Evolutionary conservation across 1,284 basidiomycete genomes (phyloP).

Genomic region (Mycena citricolor): DNA sequence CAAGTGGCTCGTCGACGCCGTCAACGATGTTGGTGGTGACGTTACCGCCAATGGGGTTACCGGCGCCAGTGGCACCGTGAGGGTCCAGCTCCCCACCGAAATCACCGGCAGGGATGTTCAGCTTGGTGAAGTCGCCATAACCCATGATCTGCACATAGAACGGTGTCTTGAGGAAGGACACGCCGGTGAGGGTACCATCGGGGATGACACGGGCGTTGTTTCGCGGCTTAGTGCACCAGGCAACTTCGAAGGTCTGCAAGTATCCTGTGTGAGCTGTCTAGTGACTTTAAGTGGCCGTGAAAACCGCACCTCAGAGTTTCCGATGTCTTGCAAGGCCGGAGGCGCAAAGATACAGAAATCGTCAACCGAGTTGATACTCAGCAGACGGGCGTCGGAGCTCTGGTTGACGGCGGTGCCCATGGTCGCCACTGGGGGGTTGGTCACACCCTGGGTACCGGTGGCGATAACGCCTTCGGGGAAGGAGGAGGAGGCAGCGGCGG

Average conservation of each 20-base stretch:
- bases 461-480: conserved; percentile 38
- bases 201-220: conserved; percentile 61
- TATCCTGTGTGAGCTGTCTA: background rate
- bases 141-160: conserved; percentile 39
- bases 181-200: conserved; percentile 51
- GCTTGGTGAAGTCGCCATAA: conserved; percentile 37
- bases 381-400: conserved; percentile 34
- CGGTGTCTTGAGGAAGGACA: conserved; percentile 51
- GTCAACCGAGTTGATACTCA: conserved; percentile 38
- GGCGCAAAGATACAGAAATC: conserved; percentile 43
- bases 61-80: conserved; percentile 57
- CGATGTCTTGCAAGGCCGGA: no score
- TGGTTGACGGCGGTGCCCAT: conserved; percentile 39
- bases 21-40: conserved; percentile 35
- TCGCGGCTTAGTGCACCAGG: conserved; percentile 63
- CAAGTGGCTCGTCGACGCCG: conserved; percentile 31
- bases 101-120: conserved; percentile 36
- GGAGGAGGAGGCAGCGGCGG: conserved; percentile 25
- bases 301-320: no score
- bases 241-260: conserved; percentile 54
- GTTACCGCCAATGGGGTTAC: conserved; percentile 48
- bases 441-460: conserved; percentile 37
- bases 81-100: conserved; percentile 65
- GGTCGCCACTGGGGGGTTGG: conserved; percentile 38
- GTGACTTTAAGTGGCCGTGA: background rate